Evolutionary conservation across 2,329 filamentous ascomycete species (phyloP).

Genomic region (Sporothrix brasiliensis): DNA sequence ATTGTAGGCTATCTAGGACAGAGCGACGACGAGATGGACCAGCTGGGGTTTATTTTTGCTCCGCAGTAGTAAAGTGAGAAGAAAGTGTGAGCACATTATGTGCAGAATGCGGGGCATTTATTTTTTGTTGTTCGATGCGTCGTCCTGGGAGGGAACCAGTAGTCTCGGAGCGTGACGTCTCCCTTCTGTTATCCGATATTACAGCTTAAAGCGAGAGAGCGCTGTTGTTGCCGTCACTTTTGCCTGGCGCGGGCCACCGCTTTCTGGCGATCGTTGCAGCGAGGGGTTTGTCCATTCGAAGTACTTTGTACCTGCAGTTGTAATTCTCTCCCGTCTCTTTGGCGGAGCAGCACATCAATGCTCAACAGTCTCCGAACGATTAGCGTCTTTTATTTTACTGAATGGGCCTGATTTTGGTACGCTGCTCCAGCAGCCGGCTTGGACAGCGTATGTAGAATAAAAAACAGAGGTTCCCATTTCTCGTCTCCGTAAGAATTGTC

Average conservation of each 20-base stretch:
- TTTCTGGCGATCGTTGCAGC: constrained; percentile 17
- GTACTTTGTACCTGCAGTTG: constrained; percentile 23
- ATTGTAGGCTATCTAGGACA: constrained; percentile 59
- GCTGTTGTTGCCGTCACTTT: constrained; percentile 26
- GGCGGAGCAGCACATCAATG: too few relatives aligned
- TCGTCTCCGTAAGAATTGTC: background rate
- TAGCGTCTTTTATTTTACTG: background rate
- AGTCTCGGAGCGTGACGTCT: too few relatives aligned
- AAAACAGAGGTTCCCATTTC: constrained; percentile 10
- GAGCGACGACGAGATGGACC: constrained; percentile 59
- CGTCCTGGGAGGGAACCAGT: too few relatives aligned
- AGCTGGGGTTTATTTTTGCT: constrained; percentile 54
- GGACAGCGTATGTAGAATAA: background rate
- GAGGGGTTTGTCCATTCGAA: constrained; percentile 20
- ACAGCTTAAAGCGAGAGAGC: constrained; percentile 11
- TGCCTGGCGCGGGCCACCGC: constrained; percentile 12
- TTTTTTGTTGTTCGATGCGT: too few relatives aligned
- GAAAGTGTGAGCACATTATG: too few relatives aligned
- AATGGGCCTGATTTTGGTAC: constrained; percentile 20
- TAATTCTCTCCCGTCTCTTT: background rate
- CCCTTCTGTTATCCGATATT: too few relatives aligned
- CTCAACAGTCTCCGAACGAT: too few relatives aligned
- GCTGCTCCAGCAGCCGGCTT: background rate
- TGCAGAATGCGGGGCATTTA: too few relatives aligned
- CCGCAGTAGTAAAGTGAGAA: constrained; percentile 41